Conservation (phyloP, 306 rosid genomes). For the Pyrus bretschneideri region DNA sequence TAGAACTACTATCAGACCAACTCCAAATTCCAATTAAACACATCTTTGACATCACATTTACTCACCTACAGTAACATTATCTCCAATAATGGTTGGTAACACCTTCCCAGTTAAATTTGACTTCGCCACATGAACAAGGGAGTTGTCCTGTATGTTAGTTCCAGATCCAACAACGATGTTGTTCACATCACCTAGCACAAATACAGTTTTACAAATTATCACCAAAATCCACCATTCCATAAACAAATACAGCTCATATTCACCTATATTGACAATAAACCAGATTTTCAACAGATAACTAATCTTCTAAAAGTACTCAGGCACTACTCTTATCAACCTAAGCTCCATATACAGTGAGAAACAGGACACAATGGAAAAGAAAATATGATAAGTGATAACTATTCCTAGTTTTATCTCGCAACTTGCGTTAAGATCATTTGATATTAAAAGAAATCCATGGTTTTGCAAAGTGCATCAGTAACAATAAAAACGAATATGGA, state of each 20-base stretch:
- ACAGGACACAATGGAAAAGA: neutral
- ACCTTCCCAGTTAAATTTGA: conserved; percentile 87
- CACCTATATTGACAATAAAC: neutral
- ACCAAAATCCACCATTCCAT: neutral
- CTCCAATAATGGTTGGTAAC: conserved; percentile 79
- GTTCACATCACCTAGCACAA: conserved; percentile 73
- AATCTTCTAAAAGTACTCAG: neutral
- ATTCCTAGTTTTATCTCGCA: neutral
- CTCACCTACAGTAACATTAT: conserved; percentile 94
- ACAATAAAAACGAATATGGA: neutral
- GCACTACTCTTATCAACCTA: neutral
- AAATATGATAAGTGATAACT: neutral
- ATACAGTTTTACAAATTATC: neutral
- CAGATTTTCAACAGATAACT: neutral
- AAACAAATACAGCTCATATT: neutral
- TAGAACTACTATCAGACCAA: neutral
- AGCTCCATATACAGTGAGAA: neutral
- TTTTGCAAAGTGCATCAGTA: neutral
- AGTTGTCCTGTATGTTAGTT: conserved; percentile 91
- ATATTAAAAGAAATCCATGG: neutral
- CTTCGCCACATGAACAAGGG: conserved; percentile 87
- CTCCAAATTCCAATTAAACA: neutral
- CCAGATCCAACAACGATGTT: conserved; percentile 78
- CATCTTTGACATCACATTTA: conserved; percentile 9
- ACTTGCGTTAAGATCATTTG: neutral